Conservation (phyloP, 2,329 filamentous ascomycete species). For the Cladosporium sp. region DNA sequence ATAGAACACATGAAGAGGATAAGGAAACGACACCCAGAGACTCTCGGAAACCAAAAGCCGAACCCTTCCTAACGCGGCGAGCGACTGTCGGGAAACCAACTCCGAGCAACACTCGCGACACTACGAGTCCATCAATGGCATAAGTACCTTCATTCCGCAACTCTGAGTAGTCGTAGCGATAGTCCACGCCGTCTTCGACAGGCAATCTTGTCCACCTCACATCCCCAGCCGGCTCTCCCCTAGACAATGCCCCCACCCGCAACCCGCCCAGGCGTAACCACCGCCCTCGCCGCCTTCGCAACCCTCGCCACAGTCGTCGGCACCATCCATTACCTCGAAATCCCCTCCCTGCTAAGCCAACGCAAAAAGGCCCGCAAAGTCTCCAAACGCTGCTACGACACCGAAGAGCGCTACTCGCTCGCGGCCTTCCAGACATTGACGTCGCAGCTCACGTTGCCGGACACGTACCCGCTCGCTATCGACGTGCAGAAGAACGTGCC, state of each 20-base stretch:
- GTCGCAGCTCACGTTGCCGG: conserved; percentile 23
- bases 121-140: neutral
- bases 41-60: neutral
- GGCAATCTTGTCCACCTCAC: neutral
- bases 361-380: conserved; percentile 26
- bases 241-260: conserved; percentile 8
- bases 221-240: neutral
- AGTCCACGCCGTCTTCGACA: neutral
- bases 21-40: neutral
- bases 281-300: conserved; percentile 14
- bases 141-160: neutral
- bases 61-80: neutral
- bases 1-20: neutral
- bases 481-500: conserved; percentile 54
- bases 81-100: neutral
- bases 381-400: conserved; percentile 25
- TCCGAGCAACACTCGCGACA: neutral
- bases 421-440: conserved; percentile 28
- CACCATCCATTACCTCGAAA: conserved; percentile 26
- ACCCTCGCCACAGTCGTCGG: conserved; percentile 17
- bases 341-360: conserved; percentile 25
- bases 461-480: conserved; percentile 51
- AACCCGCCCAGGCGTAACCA: conserved; percentile 13
- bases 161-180: neutral
- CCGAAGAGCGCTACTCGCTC: conserved; percentile 25